These are phyloP conservation scores for Nothomitra cinnamomea DNA, from an alignment of 2,329 filamentous ascomycete genomes.

Conservation along the genomic window DNA sequence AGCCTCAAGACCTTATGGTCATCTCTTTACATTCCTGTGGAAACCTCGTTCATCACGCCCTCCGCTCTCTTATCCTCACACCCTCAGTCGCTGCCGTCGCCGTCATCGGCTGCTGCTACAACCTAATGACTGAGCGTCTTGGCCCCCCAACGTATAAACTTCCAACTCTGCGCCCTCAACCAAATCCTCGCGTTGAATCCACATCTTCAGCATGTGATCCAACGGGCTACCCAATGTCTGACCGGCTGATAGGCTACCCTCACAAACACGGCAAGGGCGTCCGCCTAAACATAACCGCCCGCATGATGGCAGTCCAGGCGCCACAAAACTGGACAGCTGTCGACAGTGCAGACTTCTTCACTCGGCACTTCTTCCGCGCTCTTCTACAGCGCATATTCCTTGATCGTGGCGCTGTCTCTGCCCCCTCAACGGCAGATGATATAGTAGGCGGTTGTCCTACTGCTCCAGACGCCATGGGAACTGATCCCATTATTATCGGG, in stretches of 20 bases:
- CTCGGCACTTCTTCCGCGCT: slow-evolving; percentile 80
- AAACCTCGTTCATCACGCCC: slow-evolving; percentile 88
- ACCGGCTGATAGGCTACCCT: slow-evolving; percentile 39
- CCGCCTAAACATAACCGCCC: slow-evolving; percentile 81
- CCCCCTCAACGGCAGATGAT: slow-evolving; percentile 22
- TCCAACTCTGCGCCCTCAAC: slow-evolving; percentile 51
- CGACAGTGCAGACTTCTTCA: slow-evolving; percentile 81
- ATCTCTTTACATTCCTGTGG: slow-evolving; percentile 95
- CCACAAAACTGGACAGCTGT: slow-evolving; percentile 74
- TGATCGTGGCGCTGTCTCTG: slow-evolving; percentile 59
- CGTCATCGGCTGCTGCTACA: slow-evolving; percentile 97
- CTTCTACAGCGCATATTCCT: slow-evolving; percentile 84
- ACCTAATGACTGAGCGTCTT: slow-evolving; percentile 78
- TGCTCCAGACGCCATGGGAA: slow-evolving; percentile 28
- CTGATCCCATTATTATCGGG: slow-evolving; percentile 72
- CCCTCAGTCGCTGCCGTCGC: slow-evolving; percentile 75
- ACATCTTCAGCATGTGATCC: slow-evolving; percentile 64
- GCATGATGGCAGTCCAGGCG: slow-evolving; percentile 97
- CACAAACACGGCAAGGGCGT: slow-evolving; percentile 44
- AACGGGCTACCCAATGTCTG: slow-evolving; percentile 86
- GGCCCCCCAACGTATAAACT: slow-evolving; percentile 77
- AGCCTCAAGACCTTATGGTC: slow-evolving; percentile 45
- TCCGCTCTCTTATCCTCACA: slow-evolving; percentile 73
- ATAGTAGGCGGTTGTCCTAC: slow-evolving; percentile 13
- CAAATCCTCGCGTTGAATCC: slow-evolving; percentile 47